Base-by-base conservation (phyloP, 768 basidiomycete genomes). In the Mycena rebaudengoi region DNA sequence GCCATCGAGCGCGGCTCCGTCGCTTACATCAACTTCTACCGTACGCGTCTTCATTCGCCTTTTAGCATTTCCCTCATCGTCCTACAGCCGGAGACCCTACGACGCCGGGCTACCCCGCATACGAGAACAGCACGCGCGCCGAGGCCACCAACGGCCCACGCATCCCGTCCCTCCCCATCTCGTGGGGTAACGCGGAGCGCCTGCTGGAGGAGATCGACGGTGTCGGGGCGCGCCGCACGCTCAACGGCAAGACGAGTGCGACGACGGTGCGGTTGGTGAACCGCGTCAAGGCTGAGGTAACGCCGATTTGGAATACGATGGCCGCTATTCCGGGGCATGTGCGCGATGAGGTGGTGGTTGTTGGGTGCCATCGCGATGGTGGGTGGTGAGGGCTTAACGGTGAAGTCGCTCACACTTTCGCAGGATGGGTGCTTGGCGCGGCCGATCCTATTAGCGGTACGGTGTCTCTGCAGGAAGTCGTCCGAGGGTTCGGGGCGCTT, bases 361-460 rank as follows among this genome's bases (percentile, higher is more conserved):
- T 98, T 51, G 96, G 96, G 4, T 91, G 91, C 67, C 96, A 98
- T 73, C 87, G 96, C 40, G 95, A 97, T 78, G 94, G 93, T 88
- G 65, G 67, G 84, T 61, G 8, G 5, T 26, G 39, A n/a, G 21
- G 16, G 5, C 21, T 29, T 30, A 3, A 5, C 11, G 0, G 18
- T 35, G 10, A 28, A 11, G 5, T 13, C 13, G 35, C 52, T 62
- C 29, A 55, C 32, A 13, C 28, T 28, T n/a, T 4, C 43, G 21
- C 63, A 84, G 85, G 83, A 4, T 91, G 89, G 93, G 91, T 95
- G 13, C 78, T 95, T 69, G 95, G 95, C 21, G 92, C 91, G 1
- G 83, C 85, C 13, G 93, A 95, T 73, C 92, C 92, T 0, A 85
- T 82, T 4, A 93, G 91, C 39, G 95, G 95, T 1, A 94, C 92